Evolutionary conservation across 371 early-diverging fungal species (phyloP).

Genomic region (Cokeromyces recurvatus): DNA sequence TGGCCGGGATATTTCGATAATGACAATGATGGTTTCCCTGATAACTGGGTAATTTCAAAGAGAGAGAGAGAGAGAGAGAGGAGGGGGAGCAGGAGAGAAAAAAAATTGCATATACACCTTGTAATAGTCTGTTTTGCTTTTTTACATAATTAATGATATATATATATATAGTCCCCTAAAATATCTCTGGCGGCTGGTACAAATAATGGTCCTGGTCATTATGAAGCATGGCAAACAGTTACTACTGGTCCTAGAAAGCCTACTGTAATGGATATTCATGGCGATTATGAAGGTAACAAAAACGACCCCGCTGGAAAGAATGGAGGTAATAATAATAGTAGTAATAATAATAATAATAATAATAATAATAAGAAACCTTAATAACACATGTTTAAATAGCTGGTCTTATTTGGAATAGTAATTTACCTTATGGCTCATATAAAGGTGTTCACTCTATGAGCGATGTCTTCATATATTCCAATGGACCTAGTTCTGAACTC

Average conservation of each 20-base stretch:
- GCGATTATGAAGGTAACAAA: slow-evolving; percentile 33
- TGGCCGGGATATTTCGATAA: slow-evolving; percentile 62
- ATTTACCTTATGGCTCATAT: slow-evolving; percentile 27
- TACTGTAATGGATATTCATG: slow-evolving; percentile 18
- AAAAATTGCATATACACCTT: too few relatives aligned
- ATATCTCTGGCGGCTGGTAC: slow-evolving; percentile 62
- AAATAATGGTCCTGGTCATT: slow-evolving; percentile 52
- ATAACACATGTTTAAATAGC: not conserved
- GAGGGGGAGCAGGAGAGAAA: too few relatives aligned
- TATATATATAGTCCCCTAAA: slow-evolving; percentile 32
- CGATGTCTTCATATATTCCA: slow-evolving; percentile 56
- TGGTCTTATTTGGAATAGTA: slow-evolving; percentile 39
- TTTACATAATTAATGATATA: too few relatives aligned
- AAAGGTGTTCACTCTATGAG: slow-evolving; percentile 57
- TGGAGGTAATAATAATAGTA: slow-evolving; percentile 8
- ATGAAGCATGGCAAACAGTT: slow-evolving; percentile 57
- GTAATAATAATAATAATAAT: too few relatives aligned
- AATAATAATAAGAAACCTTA: too few relatives aligned
- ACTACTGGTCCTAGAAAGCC: slow-evolving; percentile 40
- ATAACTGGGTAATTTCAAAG: slow-evolving; percentile 37
- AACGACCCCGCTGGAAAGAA: slow-evolving; percentile 33
- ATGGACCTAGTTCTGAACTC: slow-evolving; percentile 49
- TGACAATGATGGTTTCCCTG: slow-evolving; percentile 67
- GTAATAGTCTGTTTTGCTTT: too few relatives aligned
- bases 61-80: too few relatives aligned